These are phyloP conservation scores for Paracorniculantispora psalliotae DNA, from an alignment of 2,329 filamentous ascomycete genomes.

Conservation along the genomic window DNA sequence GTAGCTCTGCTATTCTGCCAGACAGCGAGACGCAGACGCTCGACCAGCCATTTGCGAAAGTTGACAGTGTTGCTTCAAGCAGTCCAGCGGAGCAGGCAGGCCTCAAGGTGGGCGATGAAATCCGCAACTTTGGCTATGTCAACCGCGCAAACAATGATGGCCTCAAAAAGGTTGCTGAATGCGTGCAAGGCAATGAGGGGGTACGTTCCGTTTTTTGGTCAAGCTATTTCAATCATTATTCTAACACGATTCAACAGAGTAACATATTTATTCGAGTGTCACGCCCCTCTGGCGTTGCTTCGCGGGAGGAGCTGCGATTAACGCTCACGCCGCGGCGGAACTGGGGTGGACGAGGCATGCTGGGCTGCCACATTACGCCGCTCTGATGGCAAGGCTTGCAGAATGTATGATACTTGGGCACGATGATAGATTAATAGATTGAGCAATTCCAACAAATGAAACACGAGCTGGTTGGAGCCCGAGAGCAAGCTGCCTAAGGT, in stretches of 20 bases:
- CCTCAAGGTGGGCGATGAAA: conserved; percentile 71
- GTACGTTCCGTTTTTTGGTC: conserved; percentile 52
- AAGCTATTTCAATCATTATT: neutral
- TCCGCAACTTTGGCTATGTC: conserved; percentile 80
- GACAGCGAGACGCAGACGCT: conserved; percentile 25
- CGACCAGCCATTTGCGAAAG: conserved; percentile 67
- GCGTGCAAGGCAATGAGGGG: conserved; percentile 83
- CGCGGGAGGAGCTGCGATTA: conserved; percentile 58
- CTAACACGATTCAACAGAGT: conserved; percentile 43
- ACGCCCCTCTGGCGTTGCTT: conserved; percentile 39
- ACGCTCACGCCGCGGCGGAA: conserved; percentile 69
- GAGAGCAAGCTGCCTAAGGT: neutral
- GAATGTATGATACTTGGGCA: neutral
- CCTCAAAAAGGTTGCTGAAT: conserved; percentile 79
- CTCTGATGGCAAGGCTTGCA: conserved; percentile 44
- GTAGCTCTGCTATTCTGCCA: conserved; percentile 22
- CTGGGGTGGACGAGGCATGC: conserved; percentile 85
- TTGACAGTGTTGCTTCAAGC: conserved; percentile 72
- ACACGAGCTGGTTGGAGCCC: neutral
- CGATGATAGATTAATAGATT: neutral
- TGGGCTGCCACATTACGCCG: conserved; percentile 87
- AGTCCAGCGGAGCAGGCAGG: conserved; percentile 84
- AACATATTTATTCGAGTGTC: conserved; percentile 64
- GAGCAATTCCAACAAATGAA: neutral
- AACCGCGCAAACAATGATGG: conserved; percentile 82